Base-by-base conservation (phyloP, 257 asterid species). In the Dorcoceras hygrometricum region DNA sequence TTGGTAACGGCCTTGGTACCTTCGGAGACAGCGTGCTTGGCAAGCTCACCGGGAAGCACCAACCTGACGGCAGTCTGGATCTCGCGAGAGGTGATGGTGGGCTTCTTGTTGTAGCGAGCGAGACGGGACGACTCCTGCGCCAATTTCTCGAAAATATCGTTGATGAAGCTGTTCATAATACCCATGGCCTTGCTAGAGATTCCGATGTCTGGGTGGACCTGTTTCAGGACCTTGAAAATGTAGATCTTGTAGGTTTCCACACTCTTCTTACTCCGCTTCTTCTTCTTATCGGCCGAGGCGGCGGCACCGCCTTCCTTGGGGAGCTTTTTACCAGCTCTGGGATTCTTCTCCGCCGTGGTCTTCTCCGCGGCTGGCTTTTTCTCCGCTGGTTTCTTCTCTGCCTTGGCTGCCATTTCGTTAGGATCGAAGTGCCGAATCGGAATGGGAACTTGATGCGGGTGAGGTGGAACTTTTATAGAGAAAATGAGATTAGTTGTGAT, bases 181-280 rank as follows among this genome's bases (percentile, higher is more conserved):
- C 95, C 95, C 91, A 87, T 87, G 2, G 95, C 91, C 74, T 82
- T 87, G 91, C 89, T 84, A 23, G 95, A 87, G 48, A 87, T 87
- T 0, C 95, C 91, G 36, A 87, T 87, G 56, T 87, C 95, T 0
- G 89, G 95, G 14, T 87, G 95, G 4, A 87, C 95, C 77, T 87
- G 91, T 48, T 87, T 87, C 72, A 87, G 58, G 48, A 87, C 91
- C 84, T 87, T 87, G 76, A 87, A 87, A 73, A 87, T 87, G 79
- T 87, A 87, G 80, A 87, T 87, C 87, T 87, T 87, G 83, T 87
- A 87, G 18, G 91, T 87, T 70, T 84, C 95, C 0, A 57, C 72
- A 66, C 78, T 84, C 76, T 83, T 87, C 71, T 77, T 73, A 4
- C 11, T 2, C 1, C 83, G 57, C 86, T 81, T 87, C 86, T 87